Percentiles rank a stretch among this genome's conserved stretches.
These are phyloP conservation scores for Globisporangium heterothallicum DNA, from an alignment of 352 stramenopile species.

Conservation along the genomic window DNA sequence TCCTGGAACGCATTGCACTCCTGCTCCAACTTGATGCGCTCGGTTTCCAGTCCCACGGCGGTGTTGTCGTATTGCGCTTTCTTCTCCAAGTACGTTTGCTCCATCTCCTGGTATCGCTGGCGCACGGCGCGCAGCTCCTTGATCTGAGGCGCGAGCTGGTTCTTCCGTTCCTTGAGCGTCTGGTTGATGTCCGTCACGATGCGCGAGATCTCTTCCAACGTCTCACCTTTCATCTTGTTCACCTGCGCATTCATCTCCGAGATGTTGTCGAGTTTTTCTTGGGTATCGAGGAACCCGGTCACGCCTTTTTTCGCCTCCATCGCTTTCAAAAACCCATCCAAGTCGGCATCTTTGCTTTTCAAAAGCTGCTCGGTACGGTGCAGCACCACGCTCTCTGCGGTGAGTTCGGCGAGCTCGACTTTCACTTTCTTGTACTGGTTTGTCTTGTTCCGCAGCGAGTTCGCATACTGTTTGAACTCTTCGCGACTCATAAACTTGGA, in stretches of 20 bases:
- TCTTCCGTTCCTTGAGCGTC: constrained; percentile 88
- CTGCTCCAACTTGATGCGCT: constrained; percentile 88
- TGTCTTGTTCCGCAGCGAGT: constrained; percentile 87
- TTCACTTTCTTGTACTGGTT: constrained; percentile 91
- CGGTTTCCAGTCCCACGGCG: constrained; percentile 77
- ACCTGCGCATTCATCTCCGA: constrained; percentile 85
- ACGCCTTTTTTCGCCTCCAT: constrained; percentile 85
- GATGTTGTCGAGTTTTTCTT: constrained; percentile 84
- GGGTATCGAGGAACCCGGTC: constrained; percentile 79
- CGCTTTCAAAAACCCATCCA: constrained; percentile 82
- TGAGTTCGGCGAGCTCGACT: constrained; percentile 77
- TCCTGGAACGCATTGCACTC: constrained; percentile 86
- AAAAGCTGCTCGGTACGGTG: constrained; percentile 90
- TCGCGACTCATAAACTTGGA: constrained; percentile 83
- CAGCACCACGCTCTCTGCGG: constrained; percentile 87
- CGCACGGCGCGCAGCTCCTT: constrained; percentile 87
- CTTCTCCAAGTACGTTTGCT: constrained; percentile 82
- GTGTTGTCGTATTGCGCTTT: constrained; percentile 90
- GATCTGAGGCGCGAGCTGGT: constrained; percentile 90
- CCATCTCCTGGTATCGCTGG: constrained; percentile 86
- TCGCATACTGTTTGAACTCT: constrained; percentile 89
- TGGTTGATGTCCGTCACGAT: constrained; percentile 91
- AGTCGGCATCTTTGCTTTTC: constrained; percentile 74
- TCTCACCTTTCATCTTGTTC: constrained; percentile 90
- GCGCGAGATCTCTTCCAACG: constrained; percentile 90